Conservation (phyloP, 345 rosid species). For the Sonneratia caseolaris region DNA sequence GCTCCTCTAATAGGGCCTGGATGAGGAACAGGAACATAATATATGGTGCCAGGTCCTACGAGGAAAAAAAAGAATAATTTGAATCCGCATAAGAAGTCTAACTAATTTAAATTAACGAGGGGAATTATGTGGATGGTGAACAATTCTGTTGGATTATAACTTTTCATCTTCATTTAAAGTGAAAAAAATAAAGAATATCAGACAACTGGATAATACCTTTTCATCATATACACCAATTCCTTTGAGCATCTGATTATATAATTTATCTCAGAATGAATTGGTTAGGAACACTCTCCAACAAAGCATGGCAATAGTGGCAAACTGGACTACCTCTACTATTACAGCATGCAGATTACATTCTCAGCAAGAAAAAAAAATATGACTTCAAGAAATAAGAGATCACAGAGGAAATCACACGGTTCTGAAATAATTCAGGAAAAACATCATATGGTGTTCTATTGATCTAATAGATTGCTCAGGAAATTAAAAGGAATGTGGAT, state of each 20-base stretch:
- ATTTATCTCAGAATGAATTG: background rate
- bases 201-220: background rate
- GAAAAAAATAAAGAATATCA: background rate
- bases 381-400: background rate
- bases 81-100: background rate
- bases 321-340: background rate
- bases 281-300: background rate
- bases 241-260: background rate
- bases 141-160: background rate
- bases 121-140: background rate
- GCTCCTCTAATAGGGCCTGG: conserved; percentile 75
- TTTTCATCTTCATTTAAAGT: background rate
- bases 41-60: conserved; percentile 55
- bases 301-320: background rate
- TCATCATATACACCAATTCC: background rate
- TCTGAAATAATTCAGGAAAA: background rate
- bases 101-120: background rate
- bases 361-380: background rate
- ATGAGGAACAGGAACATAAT: conserved; percentile 52
- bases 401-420: background rate
- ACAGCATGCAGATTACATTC: background rate
- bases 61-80: conserved; percentile 7
- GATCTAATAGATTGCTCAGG: background rate
- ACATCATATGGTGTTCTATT: background rate
- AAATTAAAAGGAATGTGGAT: conserved; percentile 2